Percentiles rank a stretch among this genome's conserved stretches.
phyloP scores from a whole-genome alignment of 495 filamentous ascomycete genomes.

The Articulospora tetracladia region DNA sequence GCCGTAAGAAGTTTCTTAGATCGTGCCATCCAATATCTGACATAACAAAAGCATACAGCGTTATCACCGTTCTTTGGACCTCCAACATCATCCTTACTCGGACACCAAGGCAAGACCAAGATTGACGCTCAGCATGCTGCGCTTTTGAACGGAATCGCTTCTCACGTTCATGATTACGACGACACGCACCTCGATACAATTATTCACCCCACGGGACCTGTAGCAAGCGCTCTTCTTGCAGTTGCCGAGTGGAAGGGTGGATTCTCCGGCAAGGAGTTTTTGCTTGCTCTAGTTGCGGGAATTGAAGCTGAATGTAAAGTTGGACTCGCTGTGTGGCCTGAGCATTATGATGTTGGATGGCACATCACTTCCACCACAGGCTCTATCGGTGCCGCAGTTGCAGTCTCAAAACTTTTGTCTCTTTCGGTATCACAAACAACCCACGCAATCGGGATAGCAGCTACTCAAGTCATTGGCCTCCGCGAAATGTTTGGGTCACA shows the following conservation, averaged over 20 bases:
- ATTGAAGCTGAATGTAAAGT: conserved; percentile 49
- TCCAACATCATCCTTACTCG: conserved; percentile 40
- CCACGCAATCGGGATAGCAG: conserved; percentile 50
- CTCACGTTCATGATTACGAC: conserved; percentile 54
- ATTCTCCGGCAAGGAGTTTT: conserved; percentile 40
- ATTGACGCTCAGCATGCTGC: conserved; percentile 49
- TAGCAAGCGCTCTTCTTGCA: conserved; percentile 45
- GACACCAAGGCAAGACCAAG: conserved; percentile 25
- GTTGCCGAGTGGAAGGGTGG: conserved; percentile 34
- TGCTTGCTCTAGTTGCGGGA: conserved; percentile 48
- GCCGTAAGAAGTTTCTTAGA: too few relatives aligned
- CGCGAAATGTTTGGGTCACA: conserved; percentile 52
- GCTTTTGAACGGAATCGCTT: conserved; percentile 50
- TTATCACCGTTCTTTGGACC: conserved; percentile 42
- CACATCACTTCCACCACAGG: conserved; percentile 53
- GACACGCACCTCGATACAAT: conserved; percentile 54
- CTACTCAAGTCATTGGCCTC: conserved; percentile 48
- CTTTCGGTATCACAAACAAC: conserved; percentile 34
- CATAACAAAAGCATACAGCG: conserved; percentile 22
- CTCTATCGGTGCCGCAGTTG: conserved; percentile 47
- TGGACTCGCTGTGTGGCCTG: conserved; percentile 46
- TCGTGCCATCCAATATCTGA: not conserved
- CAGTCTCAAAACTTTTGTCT: conserved; percentile 40
- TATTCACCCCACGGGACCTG: conserved; percentile 50
- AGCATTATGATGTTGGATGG: conserved; percentile 53